Evolutionary conservation across 208 protist genomes (phyloP), one percentile per base, ranked within the genome.

Genomic region (Endotrypanum monterogeii): DNA sequence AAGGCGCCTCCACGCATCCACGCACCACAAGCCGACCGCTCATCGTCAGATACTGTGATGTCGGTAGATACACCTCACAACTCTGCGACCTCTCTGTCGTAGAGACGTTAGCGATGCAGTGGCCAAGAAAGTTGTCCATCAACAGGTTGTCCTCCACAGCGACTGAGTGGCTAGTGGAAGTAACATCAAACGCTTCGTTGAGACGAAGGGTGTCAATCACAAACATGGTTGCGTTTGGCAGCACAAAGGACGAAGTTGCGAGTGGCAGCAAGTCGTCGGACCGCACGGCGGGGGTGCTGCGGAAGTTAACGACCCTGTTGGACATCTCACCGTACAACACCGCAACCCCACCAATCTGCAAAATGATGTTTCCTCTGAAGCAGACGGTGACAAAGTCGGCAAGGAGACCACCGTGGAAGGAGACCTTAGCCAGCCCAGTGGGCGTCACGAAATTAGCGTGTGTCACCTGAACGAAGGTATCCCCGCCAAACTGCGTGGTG

Each of bases 341-440:
- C 0, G 74, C 46, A 55, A 83, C 60, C 4, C 78, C 69, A 67
- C 74, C 72, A 18, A 78, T 46, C 28, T 90, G 83, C 61, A 94
- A 74, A 55, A 89, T 72, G 32, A 86, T 83, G 74, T 84, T 89
- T 50, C 84, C 84, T 14, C 62, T 79, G 68, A 94, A 90, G 32
- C 73, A 50, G 11, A 78, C 71, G 8, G 74, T 78, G 48, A 73
- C 70, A 67, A 89, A 73, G 70, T 85, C 74, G 52, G 60, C 71
- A 39, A 85, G 67, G 28, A 83, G 54, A 32, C 78, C 65, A 52
- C 89, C 89, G 39, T 67, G 68, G 70, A 88, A 86, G 44, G 84
- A 28, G 8, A 92, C 65, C 83, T 90, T 87, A 8, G 78, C 83
- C 28, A 84, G 69, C 12, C 82, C 84, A 0, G 78, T 85, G n/a